Base-by-base conservation (phyloP, 805 yeast species). In the Brettanomyces naardenensis region DNA sequence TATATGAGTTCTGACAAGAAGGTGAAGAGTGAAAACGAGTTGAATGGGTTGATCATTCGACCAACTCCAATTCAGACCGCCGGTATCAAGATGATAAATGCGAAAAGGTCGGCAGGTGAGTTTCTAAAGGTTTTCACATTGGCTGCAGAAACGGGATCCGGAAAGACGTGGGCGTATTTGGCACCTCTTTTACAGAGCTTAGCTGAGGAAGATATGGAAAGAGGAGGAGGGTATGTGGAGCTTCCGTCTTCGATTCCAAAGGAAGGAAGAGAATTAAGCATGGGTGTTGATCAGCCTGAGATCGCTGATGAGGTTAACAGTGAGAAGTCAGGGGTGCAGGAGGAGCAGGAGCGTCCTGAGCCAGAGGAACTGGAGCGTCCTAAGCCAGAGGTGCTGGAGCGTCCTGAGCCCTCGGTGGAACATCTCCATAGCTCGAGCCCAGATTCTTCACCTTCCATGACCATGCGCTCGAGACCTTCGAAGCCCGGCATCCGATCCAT, bases 71-170 rank as follows among this genome's bases (percentile, higher is more conserved):
- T 90, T 31, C 98, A 90, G 60, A 68, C 75, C 4, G 80, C 89
- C 5, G 80, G 92, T 4, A 73, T 85, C 30, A 69, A 74, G 47
- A 68, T 76, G 21, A 70, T 76, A 37, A 68, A 66, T 42, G 58
- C 72, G 4, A 61, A 69, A 30, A 54, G 64, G 18, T 51, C 57
- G 4, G 39, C 49, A 9, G 47, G 42, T 17, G 58, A 56, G 6
- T 61, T 67, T 41, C 49, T 78, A 35, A 76, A 78, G 46, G 71
- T 80, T 1, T 86, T 75, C 64, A 75, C 92, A 2, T 59, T 90
- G 38, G 97, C 97, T 1, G 95, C 97, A 3, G 97, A 92, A 56
- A 90, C 98, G 0, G 98, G 98, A 0, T 82, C 95, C 0, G 98
- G 98, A 6, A 90, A 90, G 54, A 90, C 98, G 0, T 78, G 95